Evolutionary conservation across 345 rosid species (phyloP).

Genomic region (Eucalyptus cladocalyx): DNA sequence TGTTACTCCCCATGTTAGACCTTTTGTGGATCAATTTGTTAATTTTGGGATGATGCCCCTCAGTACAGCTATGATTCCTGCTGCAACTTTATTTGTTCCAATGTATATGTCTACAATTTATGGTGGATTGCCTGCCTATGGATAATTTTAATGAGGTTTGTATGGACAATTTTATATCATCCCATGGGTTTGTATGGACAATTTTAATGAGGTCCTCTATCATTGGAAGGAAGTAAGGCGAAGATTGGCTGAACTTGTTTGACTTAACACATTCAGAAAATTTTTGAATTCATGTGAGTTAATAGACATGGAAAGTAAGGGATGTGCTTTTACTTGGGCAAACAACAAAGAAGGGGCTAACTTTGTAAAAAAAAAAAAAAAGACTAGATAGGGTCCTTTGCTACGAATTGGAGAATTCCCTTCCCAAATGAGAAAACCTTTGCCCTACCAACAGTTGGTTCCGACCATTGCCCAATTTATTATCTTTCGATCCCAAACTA

Average conservation of each 20-base stretch:
- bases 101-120: constrained; percentile 8
- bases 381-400: neutral
- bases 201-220: neutral
- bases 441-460: neutral
- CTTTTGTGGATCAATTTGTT: constrained; percentile 8
- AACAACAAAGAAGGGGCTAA: neutral
- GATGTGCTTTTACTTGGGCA: neutral
- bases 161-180: too few relatives aligned
- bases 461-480: neutral
- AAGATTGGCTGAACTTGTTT: neutral
- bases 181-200: neutral
- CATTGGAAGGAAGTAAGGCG: neutral
- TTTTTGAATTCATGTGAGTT: neutral
- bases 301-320: neutral
- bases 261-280: neutral
- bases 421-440: neutral
- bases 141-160: constrained; percentile 1
- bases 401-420: neutral
- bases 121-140: constrained; percentile 6
- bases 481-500: rapidly evolving
- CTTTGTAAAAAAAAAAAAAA: too few relatives aligned
- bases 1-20: constrained; percentile 2
- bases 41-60: constrained; percentile 16
- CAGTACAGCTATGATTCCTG: constrained; percentile 1
- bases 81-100: constrained; percentile 4